Conservation (phyloP, 2,329 filamentous ascomycete genomes). For the Epichloe baconii region DNA sequence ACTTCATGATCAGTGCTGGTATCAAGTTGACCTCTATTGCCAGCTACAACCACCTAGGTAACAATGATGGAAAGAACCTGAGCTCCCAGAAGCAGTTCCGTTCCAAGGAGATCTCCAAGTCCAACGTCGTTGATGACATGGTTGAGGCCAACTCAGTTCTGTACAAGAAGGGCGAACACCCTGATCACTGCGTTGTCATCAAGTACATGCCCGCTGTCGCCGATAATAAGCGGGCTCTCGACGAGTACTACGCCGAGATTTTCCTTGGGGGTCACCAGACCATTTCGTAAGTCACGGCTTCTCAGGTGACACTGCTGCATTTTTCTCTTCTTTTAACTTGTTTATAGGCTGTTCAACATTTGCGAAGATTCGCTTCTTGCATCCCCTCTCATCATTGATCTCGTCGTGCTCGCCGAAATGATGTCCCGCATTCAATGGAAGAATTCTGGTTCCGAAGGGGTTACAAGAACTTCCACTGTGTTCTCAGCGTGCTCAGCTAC, state of each 20-base stretch:
- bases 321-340: constrained; percentile 8
- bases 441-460: constrained; percentile 45
- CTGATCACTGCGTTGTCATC: constrained; percentile 97
- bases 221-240: constrained; percentile 96
- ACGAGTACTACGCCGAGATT: constrained; percentile 99
- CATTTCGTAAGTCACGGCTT: constrained; percentile 51
- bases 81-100: constrained; percentile 97
- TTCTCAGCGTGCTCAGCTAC: constrained; percentile 94
- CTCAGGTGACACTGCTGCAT: neutral
- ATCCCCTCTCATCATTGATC: constrained; percentile 91
- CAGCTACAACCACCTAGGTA: constrained; percentile 98
- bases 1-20: constrained; percentile 96
- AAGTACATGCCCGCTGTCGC: constrained; percentile 99
- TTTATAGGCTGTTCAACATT: constrained; percentile 85
- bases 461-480: constrained; percentile 91
- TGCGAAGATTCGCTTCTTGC: constrained; percentile 97
- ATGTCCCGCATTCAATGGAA: constrained; percentile 98
- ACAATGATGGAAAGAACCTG: constrained; percentile 98
- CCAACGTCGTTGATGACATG: constrained; percentile 99
- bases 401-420: constrained; percentile 87
- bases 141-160: constrained; percentile 87
- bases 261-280: constrained; percentile 98
- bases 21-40: constrained; percentile 98
- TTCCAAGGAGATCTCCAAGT: constrained; percentile 99
- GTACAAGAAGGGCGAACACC: constrained; percentile 86